Conservation (phyloP, 1,139 yeast genomes). For the Magnusiomyces clavatus region DNA sequence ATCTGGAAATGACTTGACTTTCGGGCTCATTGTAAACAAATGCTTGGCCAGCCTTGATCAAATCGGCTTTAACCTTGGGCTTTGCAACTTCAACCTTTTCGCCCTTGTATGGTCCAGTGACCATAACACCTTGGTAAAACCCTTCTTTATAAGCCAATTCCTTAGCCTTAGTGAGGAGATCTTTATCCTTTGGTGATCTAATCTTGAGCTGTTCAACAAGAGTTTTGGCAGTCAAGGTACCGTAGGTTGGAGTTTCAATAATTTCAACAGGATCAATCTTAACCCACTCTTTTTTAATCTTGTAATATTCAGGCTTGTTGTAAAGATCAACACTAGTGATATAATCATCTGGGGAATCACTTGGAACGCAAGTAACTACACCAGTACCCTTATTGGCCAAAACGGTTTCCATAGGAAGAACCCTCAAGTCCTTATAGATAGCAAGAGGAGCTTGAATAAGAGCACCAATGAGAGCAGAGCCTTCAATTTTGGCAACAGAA, state of each 20-base stretch:
- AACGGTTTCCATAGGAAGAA: slow-evolving; percentile 96
- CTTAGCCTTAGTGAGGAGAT: slow-evolving; percentile 84
- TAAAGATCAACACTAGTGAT: slow-evolving; percentile 76
- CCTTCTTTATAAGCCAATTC: slow-evolving; percentile 96
- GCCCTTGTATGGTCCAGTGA: slow-evolving; percentile 76
- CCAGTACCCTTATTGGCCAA: slow-evolving; percentile 96
- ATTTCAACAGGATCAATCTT: slow-evolving; percentile 59
- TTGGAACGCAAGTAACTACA: slow-evolving; percentile 97
- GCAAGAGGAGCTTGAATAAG: slow-evolving; percentile 83
- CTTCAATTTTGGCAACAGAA: slow-evolving; percentile 53
- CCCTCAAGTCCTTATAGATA: slow-evolving; percentile 59
- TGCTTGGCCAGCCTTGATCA: slow-evolving; percentile 70
- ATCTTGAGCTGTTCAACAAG: slow-evolving; percentile 83
- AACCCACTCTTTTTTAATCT: slow-evolving; percentile 84
- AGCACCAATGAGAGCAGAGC: slow-evolving; percentile 76
- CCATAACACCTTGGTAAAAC: slow-evolving; percentile 81
- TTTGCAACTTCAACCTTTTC: slow-evolving; percentile 88
- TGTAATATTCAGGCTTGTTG: slow-evolving; percentile 87
- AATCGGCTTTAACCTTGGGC: slow-evolving; percentile 74
- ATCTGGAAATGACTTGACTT: slow-evolving; percentile 78
- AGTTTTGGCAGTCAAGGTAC: slow-evolving; percentile 80
- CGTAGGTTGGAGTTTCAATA: slow-evolving; percentile 76
- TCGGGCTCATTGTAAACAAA: slow-evolving; percentile 95
- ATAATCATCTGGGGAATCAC: slow-evolving; percentile 96
- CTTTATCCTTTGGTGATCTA: slow-evolving; percentile 87